phyloP scores from a whole-genome alignment of 1,139 yeast genomes.

The Yamadazyma taylorii region DNA sequence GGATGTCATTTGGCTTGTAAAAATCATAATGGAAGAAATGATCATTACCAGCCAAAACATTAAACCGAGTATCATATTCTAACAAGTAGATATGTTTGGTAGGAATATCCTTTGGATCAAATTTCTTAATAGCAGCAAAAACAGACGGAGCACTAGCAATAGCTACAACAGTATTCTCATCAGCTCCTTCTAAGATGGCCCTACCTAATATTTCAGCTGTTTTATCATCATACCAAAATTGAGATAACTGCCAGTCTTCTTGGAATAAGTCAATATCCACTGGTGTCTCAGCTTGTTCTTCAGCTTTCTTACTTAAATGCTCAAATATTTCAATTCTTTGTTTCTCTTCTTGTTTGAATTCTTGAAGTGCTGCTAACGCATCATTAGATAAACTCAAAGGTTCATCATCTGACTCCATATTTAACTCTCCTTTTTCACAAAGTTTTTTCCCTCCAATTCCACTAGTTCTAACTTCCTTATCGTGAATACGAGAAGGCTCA shows the following conservation, averaged over 20 bases:
- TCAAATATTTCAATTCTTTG: slow-evolving; percentile 60
- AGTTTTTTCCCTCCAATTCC: too few relatives aligned
- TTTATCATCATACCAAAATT: slow-evolving; percentile 79
- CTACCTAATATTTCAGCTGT: slow-evolving; percentile 70
- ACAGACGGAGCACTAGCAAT: slow-evolving; percentile 91
- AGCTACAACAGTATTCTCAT: slow-evolving; percentile 64
- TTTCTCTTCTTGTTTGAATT: slow-evolving; percentile 68
- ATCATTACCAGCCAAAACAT: slow-evolving; percentile 63
- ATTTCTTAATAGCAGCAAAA: slow-evolving; percentile 72
- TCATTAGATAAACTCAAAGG: slow-evolving; percentile 56
- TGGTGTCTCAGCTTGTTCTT: slow-evolving; percentile 31
- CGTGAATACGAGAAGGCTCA: too few relatives aligned
- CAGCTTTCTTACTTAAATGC: slow-evolving; percentile 57
- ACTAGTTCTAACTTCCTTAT: too few relatives aligned
- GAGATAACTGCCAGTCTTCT: slow-evolving; percentile 94
- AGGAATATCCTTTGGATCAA: slow-evolving; percentile 53
- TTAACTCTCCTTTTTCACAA: too few relatives aligned
- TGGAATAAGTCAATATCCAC: slow-evolving; percentile 63
- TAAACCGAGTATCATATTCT: slow-evolving; percentile 78
- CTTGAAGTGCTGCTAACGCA: slow-evolving; percentile 75
- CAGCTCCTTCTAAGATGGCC: slow-evolving; percentile 76
- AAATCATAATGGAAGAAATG: slow-evolving; percentile 76
- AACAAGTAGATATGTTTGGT: slow-evolving; percentile 69
- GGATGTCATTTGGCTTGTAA: slow-evolving; percentile 62
- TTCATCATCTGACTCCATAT: slow-evolving; percentile 41